Evolutionary conservation across 163 green algal genomes (phyloP).

Genomic region (Volvox carteri): DNA sequence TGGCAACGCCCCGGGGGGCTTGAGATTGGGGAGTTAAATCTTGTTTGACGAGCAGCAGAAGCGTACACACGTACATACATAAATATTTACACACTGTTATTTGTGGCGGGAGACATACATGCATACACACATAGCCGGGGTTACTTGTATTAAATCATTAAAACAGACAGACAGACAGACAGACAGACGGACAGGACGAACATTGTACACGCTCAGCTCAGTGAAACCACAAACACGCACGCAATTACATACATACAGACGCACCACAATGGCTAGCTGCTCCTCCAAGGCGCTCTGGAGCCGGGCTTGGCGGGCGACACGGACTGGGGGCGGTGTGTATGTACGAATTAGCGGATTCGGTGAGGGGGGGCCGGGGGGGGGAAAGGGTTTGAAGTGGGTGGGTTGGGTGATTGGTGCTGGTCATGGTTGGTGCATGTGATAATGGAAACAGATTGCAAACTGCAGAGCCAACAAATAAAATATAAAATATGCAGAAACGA

Average conservation of each 20-base stretch:
- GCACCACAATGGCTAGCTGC: slow-evolving; percentile 45
- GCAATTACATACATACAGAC: not conserved
- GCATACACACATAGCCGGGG: not conserved
- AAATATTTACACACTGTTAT: too few relatives aligned
- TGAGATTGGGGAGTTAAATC: too few relatives aligned
- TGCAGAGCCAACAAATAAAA: too few relatives aligned
- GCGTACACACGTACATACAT: too few relatives aligned
- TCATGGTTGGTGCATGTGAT: too few relatives aligned
- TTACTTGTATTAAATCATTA: not conserved
- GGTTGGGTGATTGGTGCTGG: not conserved
- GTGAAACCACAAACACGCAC: not conserved
- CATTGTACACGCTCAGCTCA: not conserved
- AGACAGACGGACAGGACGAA: not conserved
- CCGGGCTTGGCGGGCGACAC: not conserved
- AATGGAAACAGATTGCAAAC: too few relatives aligned
- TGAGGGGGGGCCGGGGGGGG: not conserved
- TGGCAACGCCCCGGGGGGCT: too few relatives aligned
- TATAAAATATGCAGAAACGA: too few relatives aligned
- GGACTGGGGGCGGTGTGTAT: too few relatives aligned
- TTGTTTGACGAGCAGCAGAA: too few relatives aligned
- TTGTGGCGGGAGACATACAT: too few relatives aligned
- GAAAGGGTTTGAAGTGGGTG: not conserved
- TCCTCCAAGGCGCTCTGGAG: slow-evolving; percentile 40
- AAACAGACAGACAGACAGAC: not conserved
- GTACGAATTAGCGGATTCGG: not conserved